Evolutionary conservation across 2,329 filamentous ascomycete genomes (phyloP), one percentile per base, ranked within the genome.

Genomic region (Beauveria pseudobassiana): DNA sequence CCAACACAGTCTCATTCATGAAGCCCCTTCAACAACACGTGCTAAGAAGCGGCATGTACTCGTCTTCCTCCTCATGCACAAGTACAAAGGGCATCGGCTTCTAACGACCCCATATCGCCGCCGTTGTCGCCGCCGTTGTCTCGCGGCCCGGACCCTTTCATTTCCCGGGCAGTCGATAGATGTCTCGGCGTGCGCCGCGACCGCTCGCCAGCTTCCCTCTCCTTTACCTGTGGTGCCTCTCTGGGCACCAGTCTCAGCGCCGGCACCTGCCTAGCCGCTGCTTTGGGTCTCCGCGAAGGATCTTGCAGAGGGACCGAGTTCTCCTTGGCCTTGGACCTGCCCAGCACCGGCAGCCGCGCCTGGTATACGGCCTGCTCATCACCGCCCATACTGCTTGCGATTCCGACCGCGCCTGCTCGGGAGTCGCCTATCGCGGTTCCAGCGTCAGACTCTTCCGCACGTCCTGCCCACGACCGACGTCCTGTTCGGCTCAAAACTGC

Each of bases 261-360:
- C 1, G 46, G 48, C 18, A 59, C 49, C 26, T 59, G 58, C 16
- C 43, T 46, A 7, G 58, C 20, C 14, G 58, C 58, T 3, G 58
- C 58, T 18, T 61, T 61, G 0, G 58, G 58, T 20, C 58, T 45
- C 7, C 58, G 49, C 7, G 58, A 61, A 1, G 58, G 58, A 12
- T 61, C 40, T 18, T 30, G 58, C 40, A 61, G 42, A 18, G 58
- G 30, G 1, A 61, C 5, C 58, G 18, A 16, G 12, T 46, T 45
- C 24, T 59, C 48, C 38, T 52, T 59, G n/a, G 38, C 38, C 38
- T 45, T 45, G 34, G 57, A 59, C 20, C 38, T 42, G 38, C n/a
- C 42, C n/a, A 45, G 14, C 6, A 20, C 34, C 10, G 34, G 38
- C 18, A 30, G 12, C 14, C 18, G 10, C 8, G 34, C 49, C 18